Base-by-base conservation (phyloP, 2,329 filamentous ascomycete genomes). In the Akanthomyces lecanii region DNA sequence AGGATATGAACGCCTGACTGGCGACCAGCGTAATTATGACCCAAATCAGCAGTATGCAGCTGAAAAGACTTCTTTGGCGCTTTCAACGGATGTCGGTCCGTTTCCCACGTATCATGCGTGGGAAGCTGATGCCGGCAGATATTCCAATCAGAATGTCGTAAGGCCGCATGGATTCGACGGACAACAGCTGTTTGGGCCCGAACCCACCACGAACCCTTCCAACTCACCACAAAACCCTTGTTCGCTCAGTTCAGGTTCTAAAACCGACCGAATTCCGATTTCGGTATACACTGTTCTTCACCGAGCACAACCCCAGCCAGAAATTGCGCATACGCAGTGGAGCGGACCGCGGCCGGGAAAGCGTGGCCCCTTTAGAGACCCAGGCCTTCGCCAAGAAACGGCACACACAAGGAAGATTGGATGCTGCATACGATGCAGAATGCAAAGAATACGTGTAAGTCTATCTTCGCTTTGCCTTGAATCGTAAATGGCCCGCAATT, bases 371-470 rank as follows among this genome's bases (percentile, higher is more conserved):
- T 87, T 86, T 71, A 82, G 79, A 64, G 80, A 83, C 58, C 74
- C 77, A n/a, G 73, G 73, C 11, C 75, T 80, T 36, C 79, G 83
- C 28, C 77, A 83, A 65, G 76, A 81, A 66, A 87, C 84, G 0
- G 85, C 85, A 0, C 76, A 81, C 62, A 86, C 84, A 2, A 78
- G 85, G 64, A 82, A 81, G 61, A 81, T 84, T 21, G 84, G 83
- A 10, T 85, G 82, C 23, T 87, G 85, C 67, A 81, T 87, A 63
- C 77, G 84, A 51, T 87, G 85, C 66, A 78, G 82, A 56, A 85
- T 86, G 82, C 85, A 87, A 66, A 79, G 84, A 50, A 86, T 87
- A 67, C 79, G 85, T 55, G 84, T 86, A 30, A 30, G 60, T 60
- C 1, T 33, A 44, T 16, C 11, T 40, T 40, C 5, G 5, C 6